Evolutionary conservation across 2,329 filamentous ascomycete genomes (phyloP), one percentile per base, ranked within the genome.

Genomic region (Metarhizium brunneum): DNA sequence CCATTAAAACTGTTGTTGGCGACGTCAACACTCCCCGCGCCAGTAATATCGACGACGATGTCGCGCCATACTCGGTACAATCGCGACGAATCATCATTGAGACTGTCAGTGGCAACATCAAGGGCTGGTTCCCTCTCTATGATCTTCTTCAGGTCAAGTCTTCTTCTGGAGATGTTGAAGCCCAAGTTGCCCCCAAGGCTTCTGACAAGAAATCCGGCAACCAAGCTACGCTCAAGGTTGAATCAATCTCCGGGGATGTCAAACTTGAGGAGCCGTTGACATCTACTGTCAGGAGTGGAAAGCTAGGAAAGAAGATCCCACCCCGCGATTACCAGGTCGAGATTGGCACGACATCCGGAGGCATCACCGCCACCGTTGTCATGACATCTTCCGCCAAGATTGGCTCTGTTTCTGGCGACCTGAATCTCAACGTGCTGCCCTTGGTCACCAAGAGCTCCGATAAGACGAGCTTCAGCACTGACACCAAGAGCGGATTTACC

Each of bases 91-190:
- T 78, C 55, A 63, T 68, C 32, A 68, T 77, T 14, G 60, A 64
- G 30, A 76, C 78, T 18, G 70, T 72, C 2, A 71, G 76, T 1
- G 76, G 76, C 7, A 52, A 65, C 14, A 73, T 83, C 58, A 57
- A 57, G 14, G 80, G 80, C 35, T 73, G 71, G 64, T 81, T 76
- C 69, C 76, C 79, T 0, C 68, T 82, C 1, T 77, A 75, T 62
- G 76, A 81, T 61, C 65, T 72, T 35, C 71, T 83, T 13, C 66
- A 68, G 18, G 64, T 81, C n/a, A 60, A 66, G 18, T 72, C 75
- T 7, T 67, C 68, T 0, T 76, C 78, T 0, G 80, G 79, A 50
- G 61, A 68, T 53, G 65, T 81, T 55, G 57, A 57, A 16, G 68
- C 71, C 3, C 69, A 68, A 38, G 65, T 82, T 54, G 67, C 65